Evolutionary conservation across 768 basidiomycete species (phyloP).

Genomic region (Inosperma sp.): DNA sequence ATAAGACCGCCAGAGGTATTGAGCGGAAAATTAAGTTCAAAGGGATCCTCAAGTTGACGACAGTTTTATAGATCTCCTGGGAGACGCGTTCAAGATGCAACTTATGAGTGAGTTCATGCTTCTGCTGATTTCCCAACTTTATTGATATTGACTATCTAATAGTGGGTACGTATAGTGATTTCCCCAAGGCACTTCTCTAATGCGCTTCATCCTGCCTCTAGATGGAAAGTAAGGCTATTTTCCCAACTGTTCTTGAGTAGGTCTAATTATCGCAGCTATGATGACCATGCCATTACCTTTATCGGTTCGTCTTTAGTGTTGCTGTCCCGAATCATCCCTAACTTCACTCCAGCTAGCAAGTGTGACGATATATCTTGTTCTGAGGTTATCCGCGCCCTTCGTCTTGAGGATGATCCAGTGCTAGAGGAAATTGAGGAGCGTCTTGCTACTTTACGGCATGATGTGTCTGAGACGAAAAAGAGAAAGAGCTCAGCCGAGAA

Average conservation of each 20-base stretch:
- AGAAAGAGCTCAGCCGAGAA: conserved; percentile 38
- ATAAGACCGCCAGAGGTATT: conserved; percentile 58
- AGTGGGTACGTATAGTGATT: conserved; percentile 39
- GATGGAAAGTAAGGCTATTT: conserved; percentile 63
- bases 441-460: conserved; percentile 33
- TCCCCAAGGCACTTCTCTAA: background rate
- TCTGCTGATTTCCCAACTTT: background rate
- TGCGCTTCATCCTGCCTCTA: conserved; percentile 17
- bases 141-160: conserved; percentile 4
- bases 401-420: conserved; percentile 49
- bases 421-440: conserved; percentile 47
- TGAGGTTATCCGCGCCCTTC: conserved; percentile 49
- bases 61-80: conserved; percentile 44
- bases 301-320: conserved; percentile 37
- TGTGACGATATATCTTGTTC: conserved; percentile 61
- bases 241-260: no score
- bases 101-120: conserved; percentile 41
- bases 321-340: background rate
- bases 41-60: background rate
- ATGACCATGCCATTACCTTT: conserved; percentile 56
- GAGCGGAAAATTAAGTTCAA: background rate
- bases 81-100: conserved; percentile 60
- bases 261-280: no score
- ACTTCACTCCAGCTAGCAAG: conserved; percentile 44
- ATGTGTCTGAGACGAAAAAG: conserved; percentile 37